phyloP scores from a whole-genome alignment of 2,329 filamentous ascomycete species.

The Aureobasidium leucospermi region DNA sequence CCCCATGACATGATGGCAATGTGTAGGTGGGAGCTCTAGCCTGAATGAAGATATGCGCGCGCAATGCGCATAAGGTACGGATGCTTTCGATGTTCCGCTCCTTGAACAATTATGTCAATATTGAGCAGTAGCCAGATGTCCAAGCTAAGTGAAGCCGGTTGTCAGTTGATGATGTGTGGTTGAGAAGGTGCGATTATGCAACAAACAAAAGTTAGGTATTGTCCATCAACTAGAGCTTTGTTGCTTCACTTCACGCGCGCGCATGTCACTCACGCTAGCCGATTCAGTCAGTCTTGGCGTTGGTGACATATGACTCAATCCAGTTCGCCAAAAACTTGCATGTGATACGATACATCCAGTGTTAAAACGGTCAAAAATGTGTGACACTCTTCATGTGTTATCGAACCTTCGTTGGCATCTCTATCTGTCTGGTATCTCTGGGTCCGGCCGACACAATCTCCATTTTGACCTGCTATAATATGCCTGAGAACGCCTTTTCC shows the following conservation, averaged over 20 bases:
- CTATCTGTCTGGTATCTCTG: not conserved
- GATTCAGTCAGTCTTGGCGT: not conserved
- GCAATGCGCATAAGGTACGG: slow-evolving; percentile 7
- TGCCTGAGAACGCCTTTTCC: slow-evolving; percentile 10
- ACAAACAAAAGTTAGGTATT: slow-evolving; percentile 6
- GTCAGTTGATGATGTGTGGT: not conserved
- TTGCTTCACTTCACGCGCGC: not conserved
- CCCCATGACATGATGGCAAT: slow-evolving; percentile 54
- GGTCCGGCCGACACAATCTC: not conserved
- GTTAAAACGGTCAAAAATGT: too few species aligned
- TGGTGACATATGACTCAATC: not conserved
- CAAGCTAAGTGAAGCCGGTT: not conserved
- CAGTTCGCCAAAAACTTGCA: not conserved
- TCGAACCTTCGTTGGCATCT: not conserved
- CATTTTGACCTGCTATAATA: slow-evolving; percentile 2
- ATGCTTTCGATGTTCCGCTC: not conserved
- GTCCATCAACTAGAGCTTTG: slow-evolving; percentile 1
- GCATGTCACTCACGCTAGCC: not conserved
- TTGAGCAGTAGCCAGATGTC: not conserved
- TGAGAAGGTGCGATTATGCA: not conserved
- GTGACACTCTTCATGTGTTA: too few species aligned
- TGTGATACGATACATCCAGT: not conserved
- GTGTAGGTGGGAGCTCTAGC: not conserved
- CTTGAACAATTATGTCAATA: not conserved
- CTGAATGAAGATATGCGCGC: not conserved